Evolutionary conservation across 306 rosid species (phyloP).

Genomic region (Cucumis cinereus): DNA sequence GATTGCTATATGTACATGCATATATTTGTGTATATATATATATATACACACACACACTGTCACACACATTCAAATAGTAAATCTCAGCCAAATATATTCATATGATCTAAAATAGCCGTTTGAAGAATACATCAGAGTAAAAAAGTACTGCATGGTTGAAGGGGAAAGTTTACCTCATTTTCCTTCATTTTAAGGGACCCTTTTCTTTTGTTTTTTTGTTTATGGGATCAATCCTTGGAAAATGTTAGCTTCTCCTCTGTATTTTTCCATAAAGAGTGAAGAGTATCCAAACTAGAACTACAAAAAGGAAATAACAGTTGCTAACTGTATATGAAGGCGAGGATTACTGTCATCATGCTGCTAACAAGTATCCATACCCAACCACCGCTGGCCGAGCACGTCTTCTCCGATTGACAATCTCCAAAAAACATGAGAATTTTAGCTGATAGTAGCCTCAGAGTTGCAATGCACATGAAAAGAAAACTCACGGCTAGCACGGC

Average conservation of each 20-base stretch:
- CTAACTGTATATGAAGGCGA: conserved; percentile 45
- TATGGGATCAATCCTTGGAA: neutral
- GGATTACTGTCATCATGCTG: conserved; percentile 42
- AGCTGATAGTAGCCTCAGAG: conserved; percentile 39
- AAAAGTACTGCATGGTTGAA: neutral
- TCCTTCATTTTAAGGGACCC: neutral
- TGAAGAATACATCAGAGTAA: neutral
- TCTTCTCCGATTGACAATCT: conserved; percentile 23
- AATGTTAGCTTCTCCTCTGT: neutral
- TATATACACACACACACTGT: no score
- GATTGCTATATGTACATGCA: neutral
- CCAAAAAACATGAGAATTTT: conserved; percentile 24
- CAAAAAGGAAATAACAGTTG: conserved; percentile 2
- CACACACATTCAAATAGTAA: neutral
- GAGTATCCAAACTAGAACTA: neutral
- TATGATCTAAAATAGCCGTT: neutral
- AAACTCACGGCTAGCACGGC: conserved; percentile 55
- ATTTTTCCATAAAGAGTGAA: neutral
- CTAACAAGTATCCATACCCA: conserved; percentile 55
- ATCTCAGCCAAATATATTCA: neutral
- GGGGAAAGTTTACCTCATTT: neutral
- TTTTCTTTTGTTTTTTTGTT: neutral
- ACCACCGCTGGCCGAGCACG: conserved; percentile 34
- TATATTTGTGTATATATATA: neutral
- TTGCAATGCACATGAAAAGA: conserved; percentile 43